These are phyloP conservation scores for Penicillium longicatenatum DNA, from an alignment of 495 filamentous ascomycete species.

Conservation along the genomic window DNA sequence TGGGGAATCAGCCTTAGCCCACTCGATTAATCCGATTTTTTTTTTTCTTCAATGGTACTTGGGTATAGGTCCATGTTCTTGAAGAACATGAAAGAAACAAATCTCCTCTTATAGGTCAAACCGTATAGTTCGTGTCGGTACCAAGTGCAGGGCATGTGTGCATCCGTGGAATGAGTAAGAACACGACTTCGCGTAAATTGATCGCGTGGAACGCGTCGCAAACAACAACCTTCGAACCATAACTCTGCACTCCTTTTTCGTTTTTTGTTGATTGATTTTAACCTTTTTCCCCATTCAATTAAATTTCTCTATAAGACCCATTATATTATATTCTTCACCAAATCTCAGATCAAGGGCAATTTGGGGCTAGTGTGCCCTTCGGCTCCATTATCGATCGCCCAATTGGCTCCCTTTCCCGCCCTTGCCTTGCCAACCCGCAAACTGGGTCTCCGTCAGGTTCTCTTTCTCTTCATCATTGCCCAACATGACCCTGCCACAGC, in stretches of 20 bases:
- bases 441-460: constrained; percentile 18
- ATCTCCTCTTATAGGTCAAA: neutral
- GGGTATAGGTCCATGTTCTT: neutral
- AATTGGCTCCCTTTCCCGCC: constrained; percentile 32
- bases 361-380: constrained; percentile 11
- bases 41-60: neutral
- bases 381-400: constrained; percentile 27
- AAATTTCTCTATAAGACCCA: neutral
- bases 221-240: neutral
- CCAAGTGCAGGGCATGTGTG: neutral
- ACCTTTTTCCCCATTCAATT: neutral
- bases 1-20: neutral
- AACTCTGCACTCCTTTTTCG: neutral
- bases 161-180: constrained; percentile 5
- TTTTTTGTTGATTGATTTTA: neutral
- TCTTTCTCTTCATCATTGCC: constrained; percentile 14
- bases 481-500: constrained; percentile 39
- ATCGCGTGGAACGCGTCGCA: constrained; percentile 20
- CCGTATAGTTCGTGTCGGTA: neutral
- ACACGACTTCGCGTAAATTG: constrained; percentile 19
- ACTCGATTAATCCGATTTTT: neutral
- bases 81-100: neutral
- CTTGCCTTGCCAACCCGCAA: constrained; percentile 20
- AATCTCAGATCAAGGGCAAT: constrained; percentile 4
- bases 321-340: neutral